phyloP scores from a whole-genome alignment of 1,284 basidiomycete species.

The Heterobasidion annosum region DNA sequence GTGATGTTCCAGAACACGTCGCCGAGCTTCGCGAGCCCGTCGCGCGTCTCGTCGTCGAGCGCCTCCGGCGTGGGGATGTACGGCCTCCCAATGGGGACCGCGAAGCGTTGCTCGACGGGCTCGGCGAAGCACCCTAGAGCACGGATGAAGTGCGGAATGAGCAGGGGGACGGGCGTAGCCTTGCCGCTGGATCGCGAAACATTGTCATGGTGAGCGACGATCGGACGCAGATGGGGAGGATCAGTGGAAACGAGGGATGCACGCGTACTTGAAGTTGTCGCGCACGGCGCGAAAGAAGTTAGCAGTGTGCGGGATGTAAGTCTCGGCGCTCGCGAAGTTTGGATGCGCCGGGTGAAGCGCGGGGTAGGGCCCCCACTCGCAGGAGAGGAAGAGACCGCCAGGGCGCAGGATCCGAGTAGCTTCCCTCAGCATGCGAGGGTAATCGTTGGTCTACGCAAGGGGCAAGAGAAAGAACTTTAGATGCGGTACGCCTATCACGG shows the following conservation, averaged over 20 bases:
- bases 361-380: slow-evolving; percentile 44
- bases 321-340: background rate
- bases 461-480: slow-evolving; percentile 3
- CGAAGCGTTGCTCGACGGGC: slow-evolving; percentile 4
- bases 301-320: slow-evolving; percentile 4
- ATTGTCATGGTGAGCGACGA: background rate
- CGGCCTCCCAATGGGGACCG: slow-evolving; percentile 9
- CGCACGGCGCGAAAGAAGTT: slow-evolving; percentile 3
- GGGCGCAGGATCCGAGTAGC: slow-evolving; percentile 50
- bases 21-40: background rate
- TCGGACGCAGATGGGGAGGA: background rate
- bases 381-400: slow-evolving; percentile 55
- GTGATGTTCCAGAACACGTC: background rate
- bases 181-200: background rate
- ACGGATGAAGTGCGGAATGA: slow-evolving; percentile 6
- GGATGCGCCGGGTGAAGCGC: slow-evolving; percentile 21
- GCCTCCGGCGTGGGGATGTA: background rate
- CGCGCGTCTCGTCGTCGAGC: background rate
- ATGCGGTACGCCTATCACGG: background rate
- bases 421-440: slow-evolving; percentile 41
- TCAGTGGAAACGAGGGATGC: background rate
- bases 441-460: slow-evolving; percentile 35
- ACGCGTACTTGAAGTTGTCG: background rate
- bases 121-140: slow-evolving; percentile 4
- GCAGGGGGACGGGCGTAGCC: slow-evolving; percentile 3